Base-by-base conservation (phyloP, 208 protist genomes). In the Acanthamoeba culbertsoni region DNA sequence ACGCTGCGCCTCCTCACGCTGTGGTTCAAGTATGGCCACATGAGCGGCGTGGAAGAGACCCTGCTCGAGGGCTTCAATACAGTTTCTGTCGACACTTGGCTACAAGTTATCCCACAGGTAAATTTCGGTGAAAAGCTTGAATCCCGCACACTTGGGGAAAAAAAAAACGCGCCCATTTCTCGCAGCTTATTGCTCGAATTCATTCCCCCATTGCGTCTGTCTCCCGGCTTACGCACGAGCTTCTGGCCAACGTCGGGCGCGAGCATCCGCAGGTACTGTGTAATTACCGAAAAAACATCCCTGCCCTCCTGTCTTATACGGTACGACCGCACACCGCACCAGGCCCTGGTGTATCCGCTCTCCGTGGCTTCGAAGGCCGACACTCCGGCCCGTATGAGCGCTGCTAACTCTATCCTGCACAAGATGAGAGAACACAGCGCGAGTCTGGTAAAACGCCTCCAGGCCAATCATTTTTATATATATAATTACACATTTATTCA, bases 41-140 rank as follows among this genome's bases (percentile, higher is more conserved):
- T 96, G 45, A 86, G 93, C 37, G 94, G 97, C 51, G 98, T 99
- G 62, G 96, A 99, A 93, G 68, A 88, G 10, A 96, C 95, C 10
- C 73, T 99, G 35, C 94, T 97, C 51, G 92, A 97, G 23, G 98
- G 98, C 73, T 98, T 99, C 93, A 93, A 97, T 53, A 96, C 97
- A 12, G 97, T 99, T 1, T 97, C 95, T 37, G 97, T 99, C 42
- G 99, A 99, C 48, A 99, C 99, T 48, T 99, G 99, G 99, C 97
- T 99, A 6, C 98, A 99, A 93, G 99, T 99, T n/a, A 98, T 99
- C 55, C 99, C 99, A n/a, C 99, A 99, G 96, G 62, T 97, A 14
- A 12, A 8, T 86, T 23, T 33, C 40, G 7, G 12, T 55, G 14
- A 43, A 12, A 43, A 28, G 7, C 46, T 46, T n/a, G 16, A 10